Evolutionary conservation across 352 stramenopile species (phyloP), one percentile per base, ranked within the genome.

Genomic region (Plasmopara muralis): DNA sequence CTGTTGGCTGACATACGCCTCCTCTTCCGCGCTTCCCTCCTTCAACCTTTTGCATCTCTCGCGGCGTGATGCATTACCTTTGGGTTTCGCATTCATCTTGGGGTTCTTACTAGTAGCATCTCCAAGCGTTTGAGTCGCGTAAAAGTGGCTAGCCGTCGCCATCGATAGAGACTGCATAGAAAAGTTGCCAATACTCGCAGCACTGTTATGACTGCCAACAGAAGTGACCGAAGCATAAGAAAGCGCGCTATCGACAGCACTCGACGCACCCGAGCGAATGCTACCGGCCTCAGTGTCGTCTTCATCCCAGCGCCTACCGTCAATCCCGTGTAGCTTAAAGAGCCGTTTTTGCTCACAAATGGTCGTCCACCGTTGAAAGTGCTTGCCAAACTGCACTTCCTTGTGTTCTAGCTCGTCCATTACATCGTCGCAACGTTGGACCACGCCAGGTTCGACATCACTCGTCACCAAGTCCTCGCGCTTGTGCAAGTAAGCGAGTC

Each of bases 151-250:
- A 28, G 73, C 64, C 5, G 77, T 87, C 16, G 77, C 77, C 31
- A 68, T 53, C 14, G 74, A 62, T 18, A 87, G 58, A 15, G 61
- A 67, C 58, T 86, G 68, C 64, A 81, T 78, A 13, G 73, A 62
- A 48, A 89, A 89, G 48, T 89, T 89, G 9, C 77, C 77, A 33
- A 86, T 83, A 43, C 60, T 74, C 31, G 62, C 46, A 14, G 72
- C 69, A 38, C 71, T 88, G 54, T 91, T 91, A 69, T 91, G 81
- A 57, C 81, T 91, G 30, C 81, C 81, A 7, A 91, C 73, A 0
- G 77, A 89, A 48, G 74, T 79, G 53, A 81, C 66, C 12, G 75
- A 87, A 30, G 66, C 63, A 20, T 68, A 71, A 13, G 76, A 87
- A n/a, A 85, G 55, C 44, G 76, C 79, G 28, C 77, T 88, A 16